phyloP scores from a whole-genome alignment of 2,329 filamentous ascomycete genomes.

The Stylonectria norvegica region DNA sequence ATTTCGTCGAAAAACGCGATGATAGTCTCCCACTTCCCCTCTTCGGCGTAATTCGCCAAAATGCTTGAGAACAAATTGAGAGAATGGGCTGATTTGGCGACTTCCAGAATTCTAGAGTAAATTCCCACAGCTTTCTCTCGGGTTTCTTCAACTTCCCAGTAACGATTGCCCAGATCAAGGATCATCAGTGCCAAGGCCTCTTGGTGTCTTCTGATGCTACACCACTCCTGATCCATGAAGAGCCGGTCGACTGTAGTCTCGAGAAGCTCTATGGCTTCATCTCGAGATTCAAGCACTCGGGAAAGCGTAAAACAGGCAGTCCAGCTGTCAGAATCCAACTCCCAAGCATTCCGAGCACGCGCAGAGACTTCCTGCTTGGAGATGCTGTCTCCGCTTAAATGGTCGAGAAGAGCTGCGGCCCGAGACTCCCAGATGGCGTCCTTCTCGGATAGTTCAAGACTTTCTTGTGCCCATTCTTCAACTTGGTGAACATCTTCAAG shows the following conservation, averaged over 20 bases:
- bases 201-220: not conserved
- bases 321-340: conserved; percentile 4
- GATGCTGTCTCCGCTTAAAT: conserved; percentile 1
- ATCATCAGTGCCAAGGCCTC: conserved; percentile 1
- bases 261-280: not conserved
- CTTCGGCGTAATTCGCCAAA: not conserved
- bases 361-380: not conserved
- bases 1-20: conserved; percentile 2
- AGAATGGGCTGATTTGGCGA: not conserved
- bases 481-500: conserved; percentile 3
- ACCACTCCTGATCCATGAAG: conserved; percentile 4
- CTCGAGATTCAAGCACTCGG: not conserved
- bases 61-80: not conserved
- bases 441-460: conserved; percentile 2
- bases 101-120: conserved; percentile 4
- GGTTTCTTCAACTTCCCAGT: conserved; percentile 4
- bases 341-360: conserved; percentile 5
- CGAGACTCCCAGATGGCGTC: conserved; percentile 4
- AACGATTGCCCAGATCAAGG: conserved; percentile 1
- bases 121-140: conserved; percentile 2
- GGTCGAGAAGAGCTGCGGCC: conserved; percentile 1
- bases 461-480: conserved; percentile 3
- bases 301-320: conserved; percentile 4
- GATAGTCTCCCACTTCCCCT: not conserved
- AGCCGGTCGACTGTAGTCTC: not conserved